These are phyloP conservation scores for Helicostylum pulchrum DNA, from an alignment of 192 early-diverging fungal genomes.

Conservation along the genomic window DNA sequence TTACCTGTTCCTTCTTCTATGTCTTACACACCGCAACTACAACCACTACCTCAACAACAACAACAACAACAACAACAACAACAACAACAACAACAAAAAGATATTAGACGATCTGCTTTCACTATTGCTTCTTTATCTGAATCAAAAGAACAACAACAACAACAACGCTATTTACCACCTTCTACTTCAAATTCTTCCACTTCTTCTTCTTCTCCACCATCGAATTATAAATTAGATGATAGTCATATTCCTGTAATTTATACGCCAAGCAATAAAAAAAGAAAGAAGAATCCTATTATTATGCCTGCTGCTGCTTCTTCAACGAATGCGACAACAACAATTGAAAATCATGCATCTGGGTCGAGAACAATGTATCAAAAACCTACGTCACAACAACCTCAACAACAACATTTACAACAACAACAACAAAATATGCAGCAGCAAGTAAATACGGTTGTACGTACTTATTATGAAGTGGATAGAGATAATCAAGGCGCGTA, in stretches of 20 bases:
- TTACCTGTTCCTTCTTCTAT: conserved; percentile 1
- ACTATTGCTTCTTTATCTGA: conserved; percentile 4
- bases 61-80: too few relatives aligned
- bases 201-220: not conserved
- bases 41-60: not conserved
- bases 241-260: conserved; percentile 20
- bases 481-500: conserved; percentile 63
- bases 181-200: conserved; percentile 12
- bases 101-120: conserved; percentile 10
- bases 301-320: not conserved
- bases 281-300: conserved; percentile 26
- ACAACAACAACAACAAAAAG: too few relatives aligned
- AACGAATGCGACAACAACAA: not conserved
- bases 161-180: not conserved
- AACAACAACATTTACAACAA: not conserved
- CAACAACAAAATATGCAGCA: conserved; percentile 7
- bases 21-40: not conserved
- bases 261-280: conserved; percentile 26
- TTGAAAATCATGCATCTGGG: not conserved
- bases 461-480: conserved; percentile 43
- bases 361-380: too few relatives aligned
- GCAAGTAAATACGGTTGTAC: conserved; percentile 20
- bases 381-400: not conserved
- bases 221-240: not conserved
- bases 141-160: not conserved